Percentiles rank a stretch among this genome's conserved stretches.
Conservation (phyloP, 345 rosid species). For the Chamaenerion angustifolium region DNA sequence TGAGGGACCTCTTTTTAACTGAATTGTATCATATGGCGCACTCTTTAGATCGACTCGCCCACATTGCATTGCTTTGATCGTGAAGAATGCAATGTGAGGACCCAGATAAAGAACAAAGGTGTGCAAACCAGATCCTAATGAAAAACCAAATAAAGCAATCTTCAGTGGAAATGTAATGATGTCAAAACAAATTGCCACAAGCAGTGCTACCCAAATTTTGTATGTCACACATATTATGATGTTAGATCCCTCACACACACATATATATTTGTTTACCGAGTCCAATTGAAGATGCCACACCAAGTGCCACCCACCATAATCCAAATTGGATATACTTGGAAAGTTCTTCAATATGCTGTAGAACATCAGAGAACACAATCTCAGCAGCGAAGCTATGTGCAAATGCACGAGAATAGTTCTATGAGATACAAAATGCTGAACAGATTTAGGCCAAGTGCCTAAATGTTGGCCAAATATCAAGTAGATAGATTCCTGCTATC, state of each 20-base stretch:
- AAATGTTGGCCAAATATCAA: too few species aligned
- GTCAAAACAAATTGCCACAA: too few species aligned
- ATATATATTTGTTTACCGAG: constrained; percentile 48
- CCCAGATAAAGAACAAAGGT: constrained; percentile 95
- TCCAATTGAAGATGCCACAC: constrained; percentile 98
- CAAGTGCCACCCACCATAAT: constrained; percentile 94
- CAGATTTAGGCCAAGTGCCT: too few species aligned
- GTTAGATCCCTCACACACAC: background rate
- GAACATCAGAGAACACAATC: background rate
- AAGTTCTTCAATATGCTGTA: constrained; percentile 73
- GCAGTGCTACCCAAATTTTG: too few species aligned
- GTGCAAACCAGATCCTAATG: constrained; percentile 90
- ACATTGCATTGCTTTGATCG: constrained; percentile 84
- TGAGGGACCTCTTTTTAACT: constrained; percentile 65
- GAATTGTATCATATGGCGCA: constrained; percentile 91
- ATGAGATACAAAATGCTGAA: background rate
- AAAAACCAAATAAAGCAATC: constrained; percentile 19
- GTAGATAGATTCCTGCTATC: too few species aligned
- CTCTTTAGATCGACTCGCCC: constrained; percentile 88
- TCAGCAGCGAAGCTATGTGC: background rate
- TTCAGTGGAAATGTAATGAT: background rate
- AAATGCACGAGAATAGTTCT: background rate
- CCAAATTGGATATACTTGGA: constrained; percentile 47
- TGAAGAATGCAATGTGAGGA: constrained; percentile 92
- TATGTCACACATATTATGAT: too few species aligned